phyloP scores from a whole-genome alignment of 768 basidiomycete genomes.

The Lentinula edodes region DNA sequence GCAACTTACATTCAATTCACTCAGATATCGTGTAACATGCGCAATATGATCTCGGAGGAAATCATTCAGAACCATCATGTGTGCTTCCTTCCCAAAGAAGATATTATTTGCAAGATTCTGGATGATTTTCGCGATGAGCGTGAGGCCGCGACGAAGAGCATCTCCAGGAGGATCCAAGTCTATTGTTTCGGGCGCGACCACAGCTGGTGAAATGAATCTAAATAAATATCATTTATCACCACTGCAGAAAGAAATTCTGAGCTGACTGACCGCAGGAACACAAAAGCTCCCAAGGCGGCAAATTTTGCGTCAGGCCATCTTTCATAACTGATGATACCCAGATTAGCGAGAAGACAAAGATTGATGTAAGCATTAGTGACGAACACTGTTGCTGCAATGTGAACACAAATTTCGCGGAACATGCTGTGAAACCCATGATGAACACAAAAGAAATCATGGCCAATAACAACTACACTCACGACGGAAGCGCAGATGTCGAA shows the following conservation, averaged over 20 bases:
- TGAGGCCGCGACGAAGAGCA: constrained; percentile 69
- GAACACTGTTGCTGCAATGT: constrained; percentile 76
- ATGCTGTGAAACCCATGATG: constrained; percentile 40
- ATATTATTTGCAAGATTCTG: constrained; percentile 94
- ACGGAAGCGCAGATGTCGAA: constrained; percentile 65
- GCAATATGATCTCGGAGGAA: constrained; percentile 69
- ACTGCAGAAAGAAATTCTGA: neutral
- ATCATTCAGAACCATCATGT: constrained; percentile 76
- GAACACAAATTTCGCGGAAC: constrained; percentile 82
- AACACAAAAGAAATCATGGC: neutral
- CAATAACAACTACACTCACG: constrained; percentile 41
- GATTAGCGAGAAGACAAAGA: neutral
- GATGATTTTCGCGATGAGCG: constrained; percentile 86
- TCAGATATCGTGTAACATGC: constrained; percentile 71
- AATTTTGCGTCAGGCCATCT: constrained; percentile 79
- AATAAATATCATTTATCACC: neutral
- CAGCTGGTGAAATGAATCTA: constrained; percentile 88
- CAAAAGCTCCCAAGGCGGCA: constrained; percentile 82
- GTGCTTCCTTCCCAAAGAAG: constrained; percentile 85
- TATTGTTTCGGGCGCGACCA: constrained; percentile 79
- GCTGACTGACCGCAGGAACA: constrained; percentile 67
- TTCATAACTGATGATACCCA: constrained; percentile 35
- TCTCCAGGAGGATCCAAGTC: constrained; percentile 77
- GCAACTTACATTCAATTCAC: constrained; percentile 59
- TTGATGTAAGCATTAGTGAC: constrained; percentile 19